Evolutionary conservation across 345 rosid species (phyloP), one percentile per base, ranked within the genome.

Genomic region (Microthlaspi erraticum): DNA sequence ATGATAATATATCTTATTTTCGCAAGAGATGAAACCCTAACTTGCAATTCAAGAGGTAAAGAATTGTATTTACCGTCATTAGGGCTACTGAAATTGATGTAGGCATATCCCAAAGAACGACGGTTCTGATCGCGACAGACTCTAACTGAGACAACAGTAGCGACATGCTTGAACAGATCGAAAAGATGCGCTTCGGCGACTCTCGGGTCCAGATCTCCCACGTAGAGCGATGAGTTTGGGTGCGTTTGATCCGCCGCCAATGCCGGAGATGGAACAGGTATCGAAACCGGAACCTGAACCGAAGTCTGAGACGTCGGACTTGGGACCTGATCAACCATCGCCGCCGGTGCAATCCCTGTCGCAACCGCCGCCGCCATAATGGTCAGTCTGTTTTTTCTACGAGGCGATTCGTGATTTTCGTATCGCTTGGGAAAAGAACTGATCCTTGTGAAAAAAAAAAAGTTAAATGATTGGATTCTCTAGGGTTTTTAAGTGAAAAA

Each of bases 51-150:
- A 54, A 63, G 63, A 2, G 6, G 5, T 11, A 29, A 11, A 52
- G 29, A 20, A 44, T 7, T 38, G n/a, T 16, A 31, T 8, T 16
- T 42, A 84, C 91, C 88, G 16, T 84, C 87, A 57, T 74, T 79
- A 3, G 78, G 77, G 65, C 70, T 84, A 73, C 57, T 72, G 81
- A 82, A 87, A 80, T 87, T 84, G 63, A 87, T 79, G 60, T 87
- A 87, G 11, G 79, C 91, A 31, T 87, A 87, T 55, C 91, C 87
- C 18, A 87, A 83, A 17, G 91, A 87, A n/a, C 77, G 68, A 57
- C 75, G 70, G 34, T 49, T 53, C 64, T 59, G 87, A 78, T 86
- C 88, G 18, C 88, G 80, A 42, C 91, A 86, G 60, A 86, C 87
- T 80, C 81, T 83, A 45, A 83, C 58, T 8, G 88, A 84, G 23